These are phyloP conservation scores for Phytophthora crassamura DNA, from an alignment of 352 stramenopile genomes.

Conservation along the genomic window DNA sequence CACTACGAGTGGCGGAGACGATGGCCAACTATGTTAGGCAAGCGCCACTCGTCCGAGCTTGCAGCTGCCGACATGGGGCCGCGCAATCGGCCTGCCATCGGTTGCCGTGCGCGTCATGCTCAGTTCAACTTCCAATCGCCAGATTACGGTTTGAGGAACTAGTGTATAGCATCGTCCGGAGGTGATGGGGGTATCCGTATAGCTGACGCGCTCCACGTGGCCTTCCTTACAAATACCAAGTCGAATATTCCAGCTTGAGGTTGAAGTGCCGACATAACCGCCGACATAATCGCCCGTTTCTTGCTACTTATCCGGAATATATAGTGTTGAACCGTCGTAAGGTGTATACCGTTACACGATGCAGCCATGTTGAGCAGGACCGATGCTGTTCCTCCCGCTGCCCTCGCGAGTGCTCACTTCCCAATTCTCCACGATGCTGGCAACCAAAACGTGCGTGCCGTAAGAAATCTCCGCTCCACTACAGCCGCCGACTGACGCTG, in stretches of 20 bases:
- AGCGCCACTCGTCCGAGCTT: too few species aligned
- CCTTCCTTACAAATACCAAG: constrained; percentile 22
- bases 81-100: too few species aligned
- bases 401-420: constrained; percentile 24
- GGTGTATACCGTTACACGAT: too few species aligned
- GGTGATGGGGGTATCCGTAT: constrained; percentile 14
- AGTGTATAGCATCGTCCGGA: constrained; percentile 7
- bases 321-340: constrained; percentile 1
- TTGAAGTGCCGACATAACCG: constrained; percentile 15
- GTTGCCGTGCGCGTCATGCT: too few species aligned
- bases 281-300: constrained; percentile 5
- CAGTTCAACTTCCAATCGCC: constrained; percentile 24
- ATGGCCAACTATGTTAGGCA: too few species aligned
- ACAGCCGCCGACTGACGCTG: constrained; percentile 6
- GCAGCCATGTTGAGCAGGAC: background rate
- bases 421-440: constrained; percentile 44
- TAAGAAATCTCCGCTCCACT: background rate
- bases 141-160: constrained; percentile 31
- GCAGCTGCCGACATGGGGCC: too few species aligned
- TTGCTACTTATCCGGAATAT: background rate
- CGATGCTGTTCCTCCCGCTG: background rate
- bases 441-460: constrained; percentile 40
- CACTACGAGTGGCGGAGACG: too few species aligned
- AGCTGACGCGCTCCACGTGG: constrained; percentile 1
- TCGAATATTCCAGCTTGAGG: background rate